Percentiles rank a stretch among this genome's conserved stretches.
Evolutionary conservation across 176 grass and related monocot genomes (phyloP).

Genomic region (Carex kokanica): DNA sequence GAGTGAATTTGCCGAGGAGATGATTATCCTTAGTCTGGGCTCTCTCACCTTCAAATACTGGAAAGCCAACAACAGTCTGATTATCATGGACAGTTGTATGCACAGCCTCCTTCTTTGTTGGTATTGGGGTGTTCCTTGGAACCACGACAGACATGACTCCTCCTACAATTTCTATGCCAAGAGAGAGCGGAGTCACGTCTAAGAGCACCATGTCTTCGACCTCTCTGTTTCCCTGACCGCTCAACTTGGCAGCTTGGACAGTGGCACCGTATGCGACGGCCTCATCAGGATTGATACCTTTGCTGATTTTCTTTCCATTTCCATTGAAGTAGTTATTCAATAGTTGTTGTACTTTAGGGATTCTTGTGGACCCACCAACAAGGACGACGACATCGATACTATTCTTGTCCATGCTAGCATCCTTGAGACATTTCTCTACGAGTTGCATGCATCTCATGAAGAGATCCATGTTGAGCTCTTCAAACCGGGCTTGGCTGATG

Average conservation of each 20-base stretch:
- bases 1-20: constrained; percentile 19
- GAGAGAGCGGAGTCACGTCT: constrained; percentile 6
- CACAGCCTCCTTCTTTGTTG: not conserved
- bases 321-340: no score
- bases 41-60: constrained; percentile 31
- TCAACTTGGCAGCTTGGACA: not conserved
- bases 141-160: constrained; percentile 13
- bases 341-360: no score
- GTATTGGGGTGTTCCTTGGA: constrained; percentile 15
- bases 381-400: no score
- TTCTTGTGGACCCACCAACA: no score
- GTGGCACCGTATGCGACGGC: constrained; percentile 12
- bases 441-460: no score
- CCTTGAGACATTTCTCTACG: no score
- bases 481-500: no score
- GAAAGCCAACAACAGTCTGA: not conserved
- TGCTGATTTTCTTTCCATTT: constrained; percentile 11
- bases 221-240: not conserved
- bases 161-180: constrained; percentile 17
- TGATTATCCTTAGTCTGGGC: constrained; percentile 13
- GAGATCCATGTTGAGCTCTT: no score
- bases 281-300: constrained; percentile 30
- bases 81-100: not conserved
- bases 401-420: no score
- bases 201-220: constrained; percentile 16